These are phyloP conservation scores for Heterobasidion parviporum DNA, from an alignment of 1,284 basidiomycete genomes.

Conservation along the genomic window DNA sequence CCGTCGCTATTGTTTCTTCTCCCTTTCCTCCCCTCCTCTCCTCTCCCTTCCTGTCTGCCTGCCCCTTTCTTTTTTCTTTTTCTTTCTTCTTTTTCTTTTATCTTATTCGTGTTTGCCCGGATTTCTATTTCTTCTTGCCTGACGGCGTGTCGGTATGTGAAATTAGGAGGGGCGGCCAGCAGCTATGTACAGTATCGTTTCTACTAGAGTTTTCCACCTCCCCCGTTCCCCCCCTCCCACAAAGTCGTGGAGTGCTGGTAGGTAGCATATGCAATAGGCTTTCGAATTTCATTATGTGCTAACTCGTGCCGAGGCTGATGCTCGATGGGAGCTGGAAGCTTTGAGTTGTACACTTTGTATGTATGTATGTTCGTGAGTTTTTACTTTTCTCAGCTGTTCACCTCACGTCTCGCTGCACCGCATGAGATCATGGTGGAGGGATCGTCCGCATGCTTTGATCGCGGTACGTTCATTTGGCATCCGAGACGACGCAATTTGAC, in stretches of 20 bases:
- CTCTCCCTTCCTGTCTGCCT: constrained; percentile 5
- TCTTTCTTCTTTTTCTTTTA: constrained; percentile 6
- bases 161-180: constrained; percentile 9
- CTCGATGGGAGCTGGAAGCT: too few relatives aligned
- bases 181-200: constrained; percentile 11
- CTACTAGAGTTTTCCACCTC: constrained; percentile 9
- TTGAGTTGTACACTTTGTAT: too few relatives aligned
- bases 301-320: too few relatives aligned
- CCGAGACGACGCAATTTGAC: too few relatives aligned
- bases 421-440: too few relatives aligned
- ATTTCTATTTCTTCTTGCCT: constrained; percentile 11
- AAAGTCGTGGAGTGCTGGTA: background rate
- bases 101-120: constrained; percentile 9
- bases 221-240: background rate
- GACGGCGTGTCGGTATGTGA: constrained; percentile 10
- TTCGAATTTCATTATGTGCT: background rate
- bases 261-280: background rate
- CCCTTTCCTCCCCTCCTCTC: constrained; percentile 5
- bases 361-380: too few relatives aligned
- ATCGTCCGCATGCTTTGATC: too few relatives aligned
- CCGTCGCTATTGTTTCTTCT: constrained; percentile 3
- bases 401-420: too few relatives aligned
- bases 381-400: too few relatives aligned
- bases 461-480: too few relatives aligned
- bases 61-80: constrained; percentile 5